Base-by-base conservation (phyloP, 345 rosid species). In the Gynandropsis gynandra region DNA sequence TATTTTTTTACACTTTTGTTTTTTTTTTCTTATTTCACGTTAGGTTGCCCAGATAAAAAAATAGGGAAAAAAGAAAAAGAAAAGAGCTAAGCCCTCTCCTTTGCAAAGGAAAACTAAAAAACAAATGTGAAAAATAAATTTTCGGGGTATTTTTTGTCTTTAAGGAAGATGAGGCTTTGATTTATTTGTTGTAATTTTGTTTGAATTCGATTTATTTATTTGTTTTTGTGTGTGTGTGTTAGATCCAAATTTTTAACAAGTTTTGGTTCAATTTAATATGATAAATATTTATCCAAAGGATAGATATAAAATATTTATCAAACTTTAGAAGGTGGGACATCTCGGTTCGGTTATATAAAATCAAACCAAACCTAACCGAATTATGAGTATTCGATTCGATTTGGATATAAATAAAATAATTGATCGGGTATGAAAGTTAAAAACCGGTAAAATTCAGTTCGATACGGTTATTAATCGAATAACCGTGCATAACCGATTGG, bases 81-180 rank as follows among this genome's bases (percentile, higher is more conserved):
- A 52, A 65, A 10, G 35, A 55, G 60, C 51, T 40, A 42, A 56
- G 83, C 83, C 82, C 88, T 79, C 83, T 77, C 84, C 77, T 55
- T 8, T 31, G 7, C 18, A 33, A 42, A 52, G 41, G 63, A 14
- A 19, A 20, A 48, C 35, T 40, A 36, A 57, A n/a, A 13, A 4
- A 56, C 5, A 29, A 60, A 1, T 56, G 24, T 47, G 70, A 37
- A 46, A 63, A 49, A 48, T 45, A 47, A 43, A 6, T 41, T 39
- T 40, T 24, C 31, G 42, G 59, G 52, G 9, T 16, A 7, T 58
- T 63, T 54, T 67, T 59, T 54, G 59, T 35, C 45, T 52, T 27
- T 59, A 57, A 58, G 80, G 88, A 75, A 69, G 82, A 81, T 64
- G 88, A 66, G 82, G 80, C 80, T 75, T 61, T 16, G 41, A 19